phyloP scores from a whole-genome alignment of 139 green algal species.

The Chlamydomonas incerta region DNA sequence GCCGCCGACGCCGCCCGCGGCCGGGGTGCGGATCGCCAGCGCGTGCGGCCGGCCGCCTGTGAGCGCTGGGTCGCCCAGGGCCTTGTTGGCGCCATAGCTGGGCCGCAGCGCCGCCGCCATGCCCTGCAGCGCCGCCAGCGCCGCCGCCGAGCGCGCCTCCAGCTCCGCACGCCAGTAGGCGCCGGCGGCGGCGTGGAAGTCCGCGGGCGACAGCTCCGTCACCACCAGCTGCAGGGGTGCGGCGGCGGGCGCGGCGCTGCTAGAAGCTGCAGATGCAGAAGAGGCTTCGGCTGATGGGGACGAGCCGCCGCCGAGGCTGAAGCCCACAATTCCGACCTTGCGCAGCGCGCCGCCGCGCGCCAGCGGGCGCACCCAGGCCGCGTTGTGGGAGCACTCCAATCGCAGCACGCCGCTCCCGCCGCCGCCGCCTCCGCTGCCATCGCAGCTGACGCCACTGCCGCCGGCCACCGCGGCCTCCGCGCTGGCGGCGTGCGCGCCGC shows the following conservation, averaged over 20 bases:
- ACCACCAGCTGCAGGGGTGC: not conserved
- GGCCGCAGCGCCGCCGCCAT: not conserved
- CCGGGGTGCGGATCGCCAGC: not conserved
- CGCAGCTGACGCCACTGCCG: not conserved
- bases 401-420: not conserved
- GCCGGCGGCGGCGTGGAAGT: not conserved
- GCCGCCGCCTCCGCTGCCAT: not conserved
- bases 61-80: not conserved
- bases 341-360: not conserved
- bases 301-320: not conserved
- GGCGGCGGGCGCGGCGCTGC: too few species aligned
- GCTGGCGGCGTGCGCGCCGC: not conserved
- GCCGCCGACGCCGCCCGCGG: not conserved
- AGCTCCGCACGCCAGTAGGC: constrained; percentile 2
- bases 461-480: not conserved
- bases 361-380: not conserved
- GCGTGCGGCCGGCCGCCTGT: not conserved
- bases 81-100: not conserved
- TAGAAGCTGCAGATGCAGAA: too few species aligned
- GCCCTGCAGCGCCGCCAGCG: not conserved
- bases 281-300: too few species aligned
- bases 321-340: not conserved
- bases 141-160: not conserved
- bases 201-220: not conserved
- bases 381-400: not conserved